Evolutionary conservation across 1,284 basidiomycete species (phyloP).

Genomic region (Apiotrichum mycotoxinovorans): DNA sequence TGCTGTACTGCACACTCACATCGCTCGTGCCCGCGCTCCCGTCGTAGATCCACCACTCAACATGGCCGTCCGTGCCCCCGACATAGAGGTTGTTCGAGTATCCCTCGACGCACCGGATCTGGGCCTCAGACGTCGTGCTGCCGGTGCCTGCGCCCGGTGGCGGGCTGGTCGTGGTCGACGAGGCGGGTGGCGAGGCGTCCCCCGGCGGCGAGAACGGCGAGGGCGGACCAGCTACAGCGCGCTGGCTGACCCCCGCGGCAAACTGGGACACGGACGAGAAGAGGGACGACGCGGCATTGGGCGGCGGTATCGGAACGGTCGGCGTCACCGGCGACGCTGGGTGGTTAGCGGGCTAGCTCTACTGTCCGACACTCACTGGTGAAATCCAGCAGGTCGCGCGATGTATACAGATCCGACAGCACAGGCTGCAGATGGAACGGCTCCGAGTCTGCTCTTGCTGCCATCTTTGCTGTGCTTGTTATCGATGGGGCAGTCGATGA

Average conservation of each 20-base stretch:
- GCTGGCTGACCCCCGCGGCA: slow-evolving; percentile 35
- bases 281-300: slow-evolving; percentile 20
- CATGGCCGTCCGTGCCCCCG: slow-evolving; percentile 47
- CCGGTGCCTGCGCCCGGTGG: neutral
- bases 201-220: neutral
- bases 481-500: neutral
- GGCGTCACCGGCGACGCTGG: slow-evolving; percentile 12
- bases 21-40: slow-evolving; percentile 24
- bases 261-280: slow-evolving; percentile 40
- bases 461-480: neutral
- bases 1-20: slow-evolving; percentile 19
- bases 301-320: neutral
- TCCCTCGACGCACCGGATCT: slow-evolving; percentile 45
- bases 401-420: slow-evolving; percentile 37
- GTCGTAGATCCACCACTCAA: slow-evolving; percentile 50
- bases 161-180: slow-evolving; percentile 5
- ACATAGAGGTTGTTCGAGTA: slow-evolving; percentile 49
- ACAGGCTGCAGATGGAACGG: slow-evolving; percentile 43
- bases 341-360: neutral
- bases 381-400: slow-evolving; percentile 44
- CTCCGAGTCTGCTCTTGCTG: slow-evolving; percentile 4
- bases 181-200: neutral
- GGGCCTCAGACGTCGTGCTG: slow-evolving; percentile 7
- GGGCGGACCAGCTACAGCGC: slow-evolving; percentile 30
- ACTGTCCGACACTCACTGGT: neutral